Evolutionary conservation across 345 rosid species (phyloP).

Genomic region (Euclidium syriacum): DNA sequence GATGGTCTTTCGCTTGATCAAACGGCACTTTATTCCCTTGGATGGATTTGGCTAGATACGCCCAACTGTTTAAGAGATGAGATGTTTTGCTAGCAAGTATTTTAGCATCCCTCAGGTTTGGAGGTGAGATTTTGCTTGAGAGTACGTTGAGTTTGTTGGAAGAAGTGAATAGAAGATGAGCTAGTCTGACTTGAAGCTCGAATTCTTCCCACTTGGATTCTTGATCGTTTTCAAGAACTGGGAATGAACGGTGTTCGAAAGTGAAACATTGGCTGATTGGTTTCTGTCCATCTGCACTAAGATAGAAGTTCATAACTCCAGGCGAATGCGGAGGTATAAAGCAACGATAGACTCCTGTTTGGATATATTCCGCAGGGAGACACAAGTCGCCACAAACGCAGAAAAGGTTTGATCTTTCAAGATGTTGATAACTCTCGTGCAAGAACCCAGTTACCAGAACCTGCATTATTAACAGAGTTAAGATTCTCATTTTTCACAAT

Average conservation of each 20-base stretch:
- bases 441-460: slow-evolving; percentile 69
- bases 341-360: slow-evolving; percentile 84
- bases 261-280: slow-evolving; percentile 73
- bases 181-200: slow-evolving; percentile 71
- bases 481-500: not conserved
- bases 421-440: slow-evolving; percentile 47
- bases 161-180: slow-evolving; percentile 65
- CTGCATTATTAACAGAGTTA: slow-evolving; percentile 35
- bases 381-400: slow-evolving; percentile 70
- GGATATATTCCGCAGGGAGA: slow-evolving; percentile 58
- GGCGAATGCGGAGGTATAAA: slow-evolving; percentile 59
- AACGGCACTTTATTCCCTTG: slow-evolving; percentile 45
- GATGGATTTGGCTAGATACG: slow-evolving; percentile 53
- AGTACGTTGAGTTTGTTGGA: slow-evolving; percentile 54
- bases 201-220: slow-evolving; percentile 61
- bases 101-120: slow-evolving; percentile 54
- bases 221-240: slow-evolving; percentile 38
- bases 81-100: slow-evolving; percentile 49
- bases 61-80: slow-evolving; percentile 56
- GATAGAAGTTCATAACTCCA: slow-evolving; percentile 56
- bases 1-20: slow-evolving; percentile 56
- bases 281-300: slow-evolving; percentile 71
- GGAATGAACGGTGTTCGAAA: slow-evolving; percentile 62
- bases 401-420: slow-evolving; percentile 50
- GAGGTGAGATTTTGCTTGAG: slow-evolving; percentile 46